These are phyloP conservation scores for Aspergillus vadensis DNA, from an alignment of 2,329 filamentous ascomycete genomes.

Conservation along the genomic window DNA sequence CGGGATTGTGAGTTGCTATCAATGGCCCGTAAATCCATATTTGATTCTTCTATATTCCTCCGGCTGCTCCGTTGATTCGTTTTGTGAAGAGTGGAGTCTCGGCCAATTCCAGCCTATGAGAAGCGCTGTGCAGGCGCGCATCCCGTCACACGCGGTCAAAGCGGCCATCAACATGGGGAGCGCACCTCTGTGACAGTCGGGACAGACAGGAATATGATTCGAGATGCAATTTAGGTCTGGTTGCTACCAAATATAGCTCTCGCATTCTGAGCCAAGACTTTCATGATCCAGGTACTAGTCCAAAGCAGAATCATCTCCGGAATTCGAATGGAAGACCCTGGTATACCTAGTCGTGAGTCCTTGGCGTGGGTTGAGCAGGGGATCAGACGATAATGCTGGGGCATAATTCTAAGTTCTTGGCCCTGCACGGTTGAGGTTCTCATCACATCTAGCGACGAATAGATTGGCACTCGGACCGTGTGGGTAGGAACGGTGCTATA, in stretches of 20 bases:
- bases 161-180: slow-evolving; percentile 12
- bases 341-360: neutral
- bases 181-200: neutral
- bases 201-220: neutral
- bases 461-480: slow-evolving; percentile 10
- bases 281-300: slow-evolving; percentile 14
- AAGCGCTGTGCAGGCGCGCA: slow-evolving; percentile 34
- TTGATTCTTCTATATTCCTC: neutral
- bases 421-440: slow-evolving; percentile 20
- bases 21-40: neutral
- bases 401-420: slow-evolving; percentile 15
- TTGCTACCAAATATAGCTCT: slow-evolving; percentile 24
- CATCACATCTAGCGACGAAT: slow-evolving; percentile 20
- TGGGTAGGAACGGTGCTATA: neutral
- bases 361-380: slow-evolving; percentile 8
- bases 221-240: slow-evolving; percentile 2
- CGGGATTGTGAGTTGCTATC: slow-evolving; percentile 10
- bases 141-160: slow-evolving; percentile 25
- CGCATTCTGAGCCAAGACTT: neutral
- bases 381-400: slow-evolving; percentile 7
- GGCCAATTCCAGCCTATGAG: slow-evolving; percentile 28
- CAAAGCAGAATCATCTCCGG: slow-evolving; percentile 19
- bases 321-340: neutral
- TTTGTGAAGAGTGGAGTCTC: slow-evolving; percentile 15
- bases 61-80: slow-evolving; percentile 20